Base-by-base conservation (phyloP, 31 red algal genomes). In the Odonthalia washingtoniensis region DNA sequence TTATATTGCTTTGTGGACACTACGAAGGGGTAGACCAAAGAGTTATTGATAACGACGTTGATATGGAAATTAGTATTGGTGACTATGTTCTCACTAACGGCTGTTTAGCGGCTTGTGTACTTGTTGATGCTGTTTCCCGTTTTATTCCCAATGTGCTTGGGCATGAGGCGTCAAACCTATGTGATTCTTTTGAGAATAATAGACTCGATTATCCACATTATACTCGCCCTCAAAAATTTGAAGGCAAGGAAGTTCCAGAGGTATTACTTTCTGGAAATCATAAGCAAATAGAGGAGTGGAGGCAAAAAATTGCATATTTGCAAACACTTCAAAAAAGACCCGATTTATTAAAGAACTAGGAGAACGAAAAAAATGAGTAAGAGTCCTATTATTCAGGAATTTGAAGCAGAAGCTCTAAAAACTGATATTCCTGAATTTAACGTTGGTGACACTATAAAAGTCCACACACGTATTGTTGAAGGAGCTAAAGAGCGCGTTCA, bases 401-500 rank as follows among this genome's bases (percentile, higher is more conserved):
- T 84, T 33, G 66, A 84, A 74, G 33, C 73, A 84, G 65, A 73
- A 31, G 24, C 31, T 28, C 27, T 84, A 74, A 74, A 74, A 70
- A 76, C 30, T 39, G 81, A 84, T n/a, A 35, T 63, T 40, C 63
- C 66, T 34, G 81, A 73, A 33, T 84, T 84, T 74, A 37, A 65
- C 21, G 66, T 65, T 27, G 81, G 81, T 41, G 81, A 84, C 43
- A 84, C 26, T 46, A 65, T 84, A 34, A 43, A 26, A 41, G 66
- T 84, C 24, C 24, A 32, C 40, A 33, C 30, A 32, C 30, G 40
- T 28, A 84, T 84, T 74, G 35, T 74, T 46, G 81, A 84, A 40
- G 81, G 81, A 38, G 81, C 31, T 74, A 84, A 84, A 84, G 81
- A 74, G 65, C 81, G 81, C 24, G 57, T 84, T 43, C 81, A 84